Evolutionary conservation across 2,329 filamentous ascomycete species (phyloP).

Genomic region (Phialemoniopsis sp.): DNA sequence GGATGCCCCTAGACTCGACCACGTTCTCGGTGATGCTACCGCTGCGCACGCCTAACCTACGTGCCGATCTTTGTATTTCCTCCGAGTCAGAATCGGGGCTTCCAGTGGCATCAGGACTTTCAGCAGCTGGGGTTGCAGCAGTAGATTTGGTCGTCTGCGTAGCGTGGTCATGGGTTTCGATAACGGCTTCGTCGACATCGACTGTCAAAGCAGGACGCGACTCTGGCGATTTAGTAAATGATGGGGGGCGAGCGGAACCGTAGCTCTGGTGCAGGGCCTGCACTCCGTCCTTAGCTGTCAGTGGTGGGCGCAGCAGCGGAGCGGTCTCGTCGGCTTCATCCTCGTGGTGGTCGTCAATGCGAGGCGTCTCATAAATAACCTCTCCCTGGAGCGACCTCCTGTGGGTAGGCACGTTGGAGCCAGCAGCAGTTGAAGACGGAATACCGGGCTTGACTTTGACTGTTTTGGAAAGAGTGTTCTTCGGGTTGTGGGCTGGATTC

Average conservation of each 20-base stretch:
- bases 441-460: conserved; percentile 61
- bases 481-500: conserved; percentile 62
- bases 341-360: conserved; percentile 9
- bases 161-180: conserved; percentile 8
- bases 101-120: conserved; percentile 10
- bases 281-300: conserved; percentile 61
- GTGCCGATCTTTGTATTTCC: conserved; percentile 2
- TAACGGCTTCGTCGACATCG: neutral
- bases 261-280: conserved; percentile 55
- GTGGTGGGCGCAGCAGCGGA: conserved; percentile 41
- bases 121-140: neutral
- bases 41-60: conserved; percentile 51
- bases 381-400: conserved; percentile 12
- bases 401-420: conserved; percentile 13
- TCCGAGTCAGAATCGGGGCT: conserved; percentile 4
- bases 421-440: conserved; percentile 7
- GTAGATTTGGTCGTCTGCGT: conserved; percentile 3
- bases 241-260: conserved; percentile 32
- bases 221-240: conserved; percentile 5
- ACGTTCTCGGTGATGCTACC: conserved; percentile 77
- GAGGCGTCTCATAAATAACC: conserved; percentile 4
- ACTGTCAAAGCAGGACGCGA: conserved; percentile 3
- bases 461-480: conserved; percentile 55
- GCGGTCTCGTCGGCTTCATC: conserved; percentile 32
- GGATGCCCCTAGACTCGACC: conserved; percentile 69